Percentiles rank a stretch among this genome's conserved stretches.
Evolutionary conservation across 495 filamentous ascomycete species (phyloP).

Genomic region (Penicillium odoratum): DNA sequence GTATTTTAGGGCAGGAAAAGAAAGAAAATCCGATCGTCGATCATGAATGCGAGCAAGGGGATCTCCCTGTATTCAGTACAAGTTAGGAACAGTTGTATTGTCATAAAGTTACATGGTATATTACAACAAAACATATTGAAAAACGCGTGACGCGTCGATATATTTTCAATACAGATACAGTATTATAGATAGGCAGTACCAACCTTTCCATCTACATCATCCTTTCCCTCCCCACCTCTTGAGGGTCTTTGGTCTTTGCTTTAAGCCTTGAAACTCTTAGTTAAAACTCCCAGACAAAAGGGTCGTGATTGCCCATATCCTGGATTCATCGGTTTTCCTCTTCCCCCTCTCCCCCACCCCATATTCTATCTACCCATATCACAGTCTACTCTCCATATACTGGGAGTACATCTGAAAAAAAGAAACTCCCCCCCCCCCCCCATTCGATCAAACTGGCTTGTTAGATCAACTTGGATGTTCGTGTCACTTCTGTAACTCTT

Average conservation of each 20-base stretch:
- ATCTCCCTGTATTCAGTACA: conserved; percentile 4
- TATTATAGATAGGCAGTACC: conserved; percentile 13
- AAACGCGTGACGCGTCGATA: conserved; percentile 35
- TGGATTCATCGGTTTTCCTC: background rate
- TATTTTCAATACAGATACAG: conserved; percentile 32
- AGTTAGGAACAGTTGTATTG: background rate
- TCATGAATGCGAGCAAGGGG: conserved; percentile 4
- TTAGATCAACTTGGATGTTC: conserved; percentile 4
- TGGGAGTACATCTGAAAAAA: background rate
- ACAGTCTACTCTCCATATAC: too few species aligned
- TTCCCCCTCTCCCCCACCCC: conserved; percentile 1
- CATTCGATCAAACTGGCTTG: background rate
- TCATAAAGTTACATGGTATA: background rate
- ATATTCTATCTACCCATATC: background rate
- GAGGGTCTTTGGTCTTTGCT: conserved; percentile 1
- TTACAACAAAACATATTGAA: conserved; percentile 16
- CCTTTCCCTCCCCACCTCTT: conserved; percentile 10
- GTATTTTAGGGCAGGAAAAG: background rate
- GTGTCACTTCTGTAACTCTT: background rate
- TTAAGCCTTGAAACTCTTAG: background rate
- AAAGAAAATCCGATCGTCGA: background rate
- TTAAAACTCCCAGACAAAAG: conserved; percentile 12
- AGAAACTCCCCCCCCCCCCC: too few species aligned
- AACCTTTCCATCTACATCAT: background rate
- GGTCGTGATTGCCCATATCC: conserved; percentile 17